Evolutionary conservation across 495 filamentous ascomycete genomes (phyloP).

Genomic region (Aeminium ludgeri): DNA sequence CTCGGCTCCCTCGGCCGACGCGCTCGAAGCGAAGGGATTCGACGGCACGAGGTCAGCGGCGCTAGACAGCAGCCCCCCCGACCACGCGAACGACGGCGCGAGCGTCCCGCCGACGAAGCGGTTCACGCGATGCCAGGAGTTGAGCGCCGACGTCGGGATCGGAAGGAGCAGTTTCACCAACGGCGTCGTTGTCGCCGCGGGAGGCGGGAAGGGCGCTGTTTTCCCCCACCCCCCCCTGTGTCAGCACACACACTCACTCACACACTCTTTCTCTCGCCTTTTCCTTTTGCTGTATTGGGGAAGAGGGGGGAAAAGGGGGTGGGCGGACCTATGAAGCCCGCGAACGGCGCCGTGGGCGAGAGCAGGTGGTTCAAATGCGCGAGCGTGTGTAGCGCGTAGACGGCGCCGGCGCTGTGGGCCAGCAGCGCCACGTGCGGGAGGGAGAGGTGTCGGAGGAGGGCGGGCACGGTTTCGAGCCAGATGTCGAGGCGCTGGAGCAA

Average conservation of each 20-base stretch:
- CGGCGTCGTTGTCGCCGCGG: too few relatives aligned
- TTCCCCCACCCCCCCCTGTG: too few relatives aligned
- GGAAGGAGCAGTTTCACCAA: too few relatives aligned
- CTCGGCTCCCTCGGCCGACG: too few relatives aligned
- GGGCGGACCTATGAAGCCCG: slow-evolving; percentile 25
- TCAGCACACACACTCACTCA: too few relatives aligned
- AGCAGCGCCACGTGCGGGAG: slow-evolving; percentile 29
- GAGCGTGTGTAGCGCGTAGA: slow-evolving; percentile 32
- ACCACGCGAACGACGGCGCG: slow-evolving; percentile 8
- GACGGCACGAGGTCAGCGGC: slow-evolving; percentile 3
- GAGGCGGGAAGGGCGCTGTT: too few relatives aligned
- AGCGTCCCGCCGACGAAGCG: slow-evolving; percentile 6
- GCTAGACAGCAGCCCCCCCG: slow-evolving; percentile 7
- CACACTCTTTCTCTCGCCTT: too few relatives aligned
- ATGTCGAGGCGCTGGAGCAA: slow-evolving; percentile 23
- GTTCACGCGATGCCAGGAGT: slow-evolving; percentile 4
- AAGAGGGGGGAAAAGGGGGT: too few relatives aligned
- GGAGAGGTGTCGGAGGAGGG: slow-evolving; percentile 25
- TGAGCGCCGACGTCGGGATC: too few relatives aligned
- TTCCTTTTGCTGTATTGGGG: too few relatives aligned
- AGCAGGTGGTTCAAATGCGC: slow-evolving; percentile 26
- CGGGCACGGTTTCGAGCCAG: slow-evolving; percentile 31
- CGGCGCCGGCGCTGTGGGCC: slow-evolving; percentile 31
- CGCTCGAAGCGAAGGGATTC: too few relatives aligned
- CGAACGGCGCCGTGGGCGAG: slow-evolving; percentile 20